phyloP scores from a whole-genome alignment of 2,329 filamentous ascomycete species.

The Ustulina deusta region DNA sequence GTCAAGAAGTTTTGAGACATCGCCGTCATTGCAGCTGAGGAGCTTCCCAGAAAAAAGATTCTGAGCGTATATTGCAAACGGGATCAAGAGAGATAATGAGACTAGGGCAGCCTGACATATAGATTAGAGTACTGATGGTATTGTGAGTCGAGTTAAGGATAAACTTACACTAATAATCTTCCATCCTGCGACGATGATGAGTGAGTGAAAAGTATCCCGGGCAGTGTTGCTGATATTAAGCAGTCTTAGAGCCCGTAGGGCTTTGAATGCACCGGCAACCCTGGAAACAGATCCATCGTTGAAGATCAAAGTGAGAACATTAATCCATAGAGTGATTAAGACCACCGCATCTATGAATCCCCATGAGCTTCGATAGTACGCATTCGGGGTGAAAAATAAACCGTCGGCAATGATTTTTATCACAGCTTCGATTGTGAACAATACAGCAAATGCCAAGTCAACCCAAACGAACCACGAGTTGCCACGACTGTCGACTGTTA shows the following conservation, averaged over 20 bases:
- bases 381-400: slow-evolving; percentile 96
- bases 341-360: slow-evolving; percentile 95
- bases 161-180: slow-evolving; percentile 85
- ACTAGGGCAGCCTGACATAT: slow-evolving; percentile 79
- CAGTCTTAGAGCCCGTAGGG: slow-evolving; percentile 87
- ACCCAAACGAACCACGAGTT: slow-evolving; percentile 96
- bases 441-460: slow-evolving; percentile 86
- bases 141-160: neutral
- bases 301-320: slow-evolving; percentile 84
- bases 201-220: slow-evolving; percentile 94
- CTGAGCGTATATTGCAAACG: slow-evolving; percentile 94
- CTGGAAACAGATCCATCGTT: slow-evolving; percentile 87
- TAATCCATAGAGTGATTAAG: slow-evolving; percentile 93
- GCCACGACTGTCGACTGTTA: slow-evolving; percentile 61
- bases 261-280: slow-evolving; percentile 96
- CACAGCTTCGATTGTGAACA: slow-evolving; percentile 87
- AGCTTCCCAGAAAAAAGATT: slow-evolving; percentile 92
- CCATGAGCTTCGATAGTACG: slow-evolving; percentile 96
- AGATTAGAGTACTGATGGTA: slow-evolving; percentile 35
- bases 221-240: slow-evolving; percentile 97
- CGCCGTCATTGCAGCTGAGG: slow-evolving; percentile 80
- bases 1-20: slow-evolving; percentile 67
- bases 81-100: slow-evolving; percentile 91
- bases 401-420: slow-evolving; percentile 97
- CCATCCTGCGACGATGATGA: slow-evolving; percentile 93